Evolutionary conservation across 2,329 filamentous ascomycete genomes (phyloP), one percentile per base, ranked within the genome.

Genomic region (Neonectria ditissima): DNA sequence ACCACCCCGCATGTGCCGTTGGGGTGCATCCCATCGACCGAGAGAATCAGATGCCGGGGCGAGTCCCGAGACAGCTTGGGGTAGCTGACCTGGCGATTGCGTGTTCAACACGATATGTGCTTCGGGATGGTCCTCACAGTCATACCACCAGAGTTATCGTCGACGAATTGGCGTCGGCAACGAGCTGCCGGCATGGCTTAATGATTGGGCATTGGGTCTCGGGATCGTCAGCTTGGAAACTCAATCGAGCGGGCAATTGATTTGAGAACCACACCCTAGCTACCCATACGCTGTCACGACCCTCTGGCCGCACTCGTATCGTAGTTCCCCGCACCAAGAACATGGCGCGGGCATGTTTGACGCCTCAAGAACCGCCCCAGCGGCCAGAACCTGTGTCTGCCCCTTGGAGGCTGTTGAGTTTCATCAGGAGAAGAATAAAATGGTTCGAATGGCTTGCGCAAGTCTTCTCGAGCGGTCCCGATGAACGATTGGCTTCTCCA

Each of bases 401-500:
- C 55, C 24, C 50, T 30, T 45, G 37, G 55, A 37, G 70, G 70
- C 69, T 58, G 62, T 55, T 64, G 51, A 59, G 58, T 71, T 70
- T 69, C 39, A 30, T 67, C 63, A 51, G 44, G 57, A 59, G 51
- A 54, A 62, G 44, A 41, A 50, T 43, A 62, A 62, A 50, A 61
- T 51, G 55, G 50, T 41, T 63, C 47, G 16, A 39, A 41, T 58
- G 57, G 48, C 52, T 45, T 54, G 55, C 55, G 59, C 48, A 52
- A 58, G 65, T 56, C 48, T 55, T 60, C 62, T 34, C 53, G 59
- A 65, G 54, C 51, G 37, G 34, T 50, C 54, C 62, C 48, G 55
- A 63, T 69, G 53, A 67, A 62, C 69, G 63, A 65, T 65, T 73
- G 66, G 67, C 34, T 26, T 60, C 39, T 55, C 61, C 63, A 52